Conservation (phyloP, 2,329 filamentous ascomycete species). For the Golovinomyces cichoracearum region DNA sequence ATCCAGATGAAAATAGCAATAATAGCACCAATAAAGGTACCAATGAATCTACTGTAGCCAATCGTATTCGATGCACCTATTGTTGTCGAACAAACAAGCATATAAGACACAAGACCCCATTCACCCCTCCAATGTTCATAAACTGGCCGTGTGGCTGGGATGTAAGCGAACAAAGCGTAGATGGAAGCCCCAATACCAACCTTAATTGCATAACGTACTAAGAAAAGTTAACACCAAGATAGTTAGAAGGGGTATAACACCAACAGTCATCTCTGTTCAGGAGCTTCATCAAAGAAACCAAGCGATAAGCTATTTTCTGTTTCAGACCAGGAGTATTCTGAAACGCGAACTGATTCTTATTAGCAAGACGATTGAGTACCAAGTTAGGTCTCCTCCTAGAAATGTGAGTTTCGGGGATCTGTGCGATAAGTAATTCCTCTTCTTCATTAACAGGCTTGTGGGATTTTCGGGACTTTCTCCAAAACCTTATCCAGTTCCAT, state of each 20-base stretch:
- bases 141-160: slow-evolving; percentile 47
- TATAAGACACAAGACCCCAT: slow-evolving; percentile 90
- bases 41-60: slow-evolving; percentile 59
- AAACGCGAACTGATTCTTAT: slow-evolving; percentile 2
- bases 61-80: slow-evolving; percentile 91
- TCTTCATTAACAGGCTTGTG: slow-evolving; percentile 7
- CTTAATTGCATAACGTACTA: slow-evolving; percentile 57
- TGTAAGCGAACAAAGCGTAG: slow-evolving; percentile 72
- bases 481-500: slow-evolving; percentile 75
- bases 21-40: slow-evolving; percentile 56
- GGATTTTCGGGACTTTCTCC: slow-evolving; percentile 22
- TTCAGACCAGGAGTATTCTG: slow-evolving; percentile 3
- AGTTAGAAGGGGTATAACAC: not conserved
- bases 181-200: slow-evolving; percentile 73
- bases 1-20: slow-evolving; percentile 59
- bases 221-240: slow-evolving; percentile 8
- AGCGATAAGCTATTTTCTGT: slow-evolving; percentile 15
- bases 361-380: slow-evolving; percentile 6
- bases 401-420: slow-evolving; percentile 6
- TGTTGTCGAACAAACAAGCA: slow-evolving; percentile 96
- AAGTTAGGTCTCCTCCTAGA: slow-evolving; percentile 10
- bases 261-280: slow-evolving; percentile 39
- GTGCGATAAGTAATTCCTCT: slow-evolving; percentile 11
- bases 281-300: slow-evolving; percentile 29
- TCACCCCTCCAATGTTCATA: slow-evolving; percentile 83